Percentiles rank a stretch among this genome's conserved stretches.
Evolutionary conservation across 2,329 filamentous ascomycete genomes (phyloP).

Genomic region (Hymenoscyphus salicellus): DNA sequence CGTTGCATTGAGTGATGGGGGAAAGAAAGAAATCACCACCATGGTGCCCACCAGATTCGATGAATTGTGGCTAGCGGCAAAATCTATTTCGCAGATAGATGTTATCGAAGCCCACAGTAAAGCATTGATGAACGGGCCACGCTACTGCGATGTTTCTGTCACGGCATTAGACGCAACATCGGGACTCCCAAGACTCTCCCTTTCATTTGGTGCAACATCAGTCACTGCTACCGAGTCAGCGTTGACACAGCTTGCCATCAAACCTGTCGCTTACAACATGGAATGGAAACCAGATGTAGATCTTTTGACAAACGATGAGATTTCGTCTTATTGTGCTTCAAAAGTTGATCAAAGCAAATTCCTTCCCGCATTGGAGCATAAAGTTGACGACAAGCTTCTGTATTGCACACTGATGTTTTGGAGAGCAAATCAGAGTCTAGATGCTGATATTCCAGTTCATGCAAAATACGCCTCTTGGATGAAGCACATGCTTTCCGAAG

Average conservation of each 20-base stretch:
- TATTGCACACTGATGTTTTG: slow-evolving; percentile 3
- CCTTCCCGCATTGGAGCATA: neutral
- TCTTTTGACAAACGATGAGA: neutral
- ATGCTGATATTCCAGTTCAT: neutral
- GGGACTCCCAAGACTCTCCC: neutral
- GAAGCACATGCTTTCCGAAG: neutral
- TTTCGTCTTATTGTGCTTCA: neutral
- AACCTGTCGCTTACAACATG: slow-evolving; percentile 4
- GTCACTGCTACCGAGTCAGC: neutral
- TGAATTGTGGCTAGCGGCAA: slow-evolving; percentile 6
- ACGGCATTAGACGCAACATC: neutral
- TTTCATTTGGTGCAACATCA: neutral
- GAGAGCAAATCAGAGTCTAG: neutral
- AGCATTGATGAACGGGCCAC: neutral
- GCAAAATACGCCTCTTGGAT: slow-evolving; percentile 2
- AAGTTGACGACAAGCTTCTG: neutral
- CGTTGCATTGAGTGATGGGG: slow-evolving; percentile 6
- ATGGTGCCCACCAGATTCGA: slow-evolving; percentile 7
- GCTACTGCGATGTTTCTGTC: neutral
- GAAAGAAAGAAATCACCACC: slow-evolving; percentile 1
- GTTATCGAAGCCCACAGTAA: neutral
- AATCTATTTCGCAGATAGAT: neutral
- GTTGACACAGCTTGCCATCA: neutral
- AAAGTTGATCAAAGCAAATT: neutral
- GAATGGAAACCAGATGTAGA: slow-evolving; percentile 16